phyloP scores from a whole-genome alignment of 2,329 filamentous ascomycete species.

The Fusarium denticulatum region DNA sequence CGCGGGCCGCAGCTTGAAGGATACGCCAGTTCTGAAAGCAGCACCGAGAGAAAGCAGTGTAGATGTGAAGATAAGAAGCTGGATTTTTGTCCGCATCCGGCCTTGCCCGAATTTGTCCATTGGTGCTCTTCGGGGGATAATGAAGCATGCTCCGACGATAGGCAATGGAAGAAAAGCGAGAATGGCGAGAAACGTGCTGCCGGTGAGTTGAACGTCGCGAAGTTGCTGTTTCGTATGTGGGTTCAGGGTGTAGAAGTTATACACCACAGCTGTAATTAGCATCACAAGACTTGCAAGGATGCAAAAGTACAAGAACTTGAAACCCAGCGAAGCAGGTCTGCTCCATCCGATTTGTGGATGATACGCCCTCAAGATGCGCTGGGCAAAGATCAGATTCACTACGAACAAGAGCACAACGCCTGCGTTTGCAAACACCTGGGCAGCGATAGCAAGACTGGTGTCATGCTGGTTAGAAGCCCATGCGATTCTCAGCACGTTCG shows the following conservation, averaged over 20 bases:
- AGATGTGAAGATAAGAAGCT: slow-evolving; percentile 68
- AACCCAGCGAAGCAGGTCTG: slow-evolving; percentile 57
- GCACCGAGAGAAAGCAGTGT: slow-evolving; percentile 74
- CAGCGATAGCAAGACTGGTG: slow-evolving; percentile 62
- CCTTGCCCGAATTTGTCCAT: slow-evolving; percentile 69
- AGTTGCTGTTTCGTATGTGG: slow-evolving; percentile 59
- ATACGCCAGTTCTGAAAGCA: slow-evolving; percentile 71
- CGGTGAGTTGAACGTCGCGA: slow-evolving; percentile 71
- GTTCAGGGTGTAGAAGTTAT: slow-evolving; percentile 74
- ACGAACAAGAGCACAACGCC: slow-evolving; percentile 81
- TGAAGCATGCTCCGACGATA: slow-evolving; percentile 61
- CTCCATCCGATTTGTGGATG: slow-evolving; percentile 79
- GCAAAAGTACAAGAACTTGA: slow-evolving; percentile 67
- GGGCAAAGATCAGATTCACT: slow-evolving; percentile 80
- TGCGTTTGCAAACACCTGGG: slow-evolving; percentile 75
- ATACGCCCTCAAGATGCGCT: slow-evolving; percentile 77
- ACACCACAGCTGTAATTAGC: slow-evolving; percentile 71
- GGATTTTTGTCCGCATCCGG: slow-evolving; percentile 72
- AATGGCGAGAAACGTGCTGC: slow-evolving; percentile 69
- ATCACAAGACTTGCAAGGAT: slow-evolving; percentile 70
- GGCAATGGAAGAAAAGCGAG: slow-evolving; percentile 71
- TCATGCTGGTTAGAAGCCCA: slow-evolving; percentile 58
- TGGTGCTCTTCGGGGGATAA: slow-evolving; percentile 56
- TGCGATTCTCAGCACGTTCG: slow-evolving; percentile 62
- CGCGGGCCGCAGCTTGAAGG: slow-evolving; percentile 61